Evolutionary conservation across 2,329 filamentous ascomycete species (phyloP), one percentile per base, ranked within the genome.

Genomic region (Fusarium austroafricanum): DNA sequence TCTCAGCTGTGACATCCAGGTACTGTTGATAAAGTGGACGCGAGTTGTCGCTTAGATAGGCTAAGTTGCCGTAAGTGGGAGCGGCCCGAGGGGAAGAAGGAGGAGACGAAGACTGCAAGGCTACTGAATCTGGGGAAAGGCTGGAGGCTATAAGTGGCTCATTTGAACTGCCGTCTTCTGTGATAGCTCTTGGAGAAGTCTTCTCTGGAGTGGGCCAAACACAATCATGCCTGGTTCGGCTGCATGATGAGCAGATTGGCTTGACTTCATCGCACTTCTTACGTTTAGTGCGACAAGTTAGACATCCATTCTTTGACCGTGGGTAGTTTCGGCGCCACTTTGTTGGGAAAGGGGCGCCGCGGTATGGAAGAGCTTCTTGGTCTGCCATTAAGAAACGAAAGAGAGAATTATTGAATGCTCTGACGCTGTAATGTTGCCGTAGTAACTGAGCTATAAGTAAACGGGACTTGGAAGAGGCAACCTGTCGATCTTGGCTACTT

Each of bases 271-370:
- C 35, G 15, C 60, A 57, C 20, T 63, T 63, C 37, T 63, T 63
- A 10, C 57, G 60, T n/a, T 62, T 63, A 8, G 42, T 28, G 1
- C 60, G 60, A 17, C 60, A 63, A 2, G 42, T 44, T 2, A 62
- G 26, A 37, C 59, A 62, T 2, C 49, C 49, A 28, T 55, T 62
- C 21, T 37, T 62, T n/a, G 59, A 62, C 31, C 57, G 42, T 18
- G 59, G 42, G 33, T 62, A 37, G 17, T 62, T 62, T 15, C 59
- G 47, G 21, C 49, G 49, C 47, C 57, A 62, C 10, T 62, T 62
- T 1, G 43, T 62, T 20, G 57, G 59, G 11, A 62, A 56, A 1
- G 35, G 57, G 4, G 57, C 59, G 4, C 59, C 49, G 2, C 42
- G 26, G 17, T 44, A 64, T 3, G 35, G 28, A 2, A 39, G 31